Evolutionary conservation across 73 alveolate species (phyloP).

Genomic region (Tetrahymena borealis): DNA sequence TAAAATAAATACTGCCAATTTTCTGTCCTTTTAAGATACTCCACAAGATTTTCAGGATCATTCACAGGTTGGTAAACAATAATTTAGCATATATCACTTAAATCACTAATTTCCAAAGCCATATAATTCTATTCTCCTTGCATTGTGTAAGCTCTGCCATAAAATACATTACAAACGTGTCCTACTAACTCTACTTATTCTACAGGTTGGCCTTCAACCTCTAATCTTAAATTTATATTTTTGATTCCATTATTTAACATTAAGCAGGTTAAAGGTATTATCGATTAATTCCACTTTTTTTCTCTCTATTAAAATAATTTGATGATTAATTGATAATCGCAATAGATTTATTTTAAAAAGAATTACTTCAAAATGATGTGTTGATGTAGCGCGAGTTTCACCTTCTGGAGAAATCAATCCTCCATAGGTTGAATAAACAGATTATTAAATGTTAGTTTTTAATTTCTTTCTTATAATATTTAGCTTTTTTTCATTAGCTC

Average conservation of each 20-base stretch:
- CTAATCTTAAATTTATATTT: not conserved
- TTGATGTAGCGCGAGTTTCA: not conserved
- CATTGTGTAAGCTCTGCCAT: not conserved
- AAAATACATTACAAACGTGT: not conserved
- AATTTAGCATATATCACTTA: not conserved
- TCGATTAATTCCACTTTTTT: not conserved
- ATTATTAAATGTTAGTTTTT: not conserved
- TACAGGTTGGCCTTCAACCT: not conserved
- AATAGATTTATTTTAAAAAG: not conserved
- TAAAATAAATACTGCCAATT: not conserved
- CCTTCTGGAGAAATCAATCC: not conserved
- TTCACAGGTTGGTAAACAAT: not conserved
- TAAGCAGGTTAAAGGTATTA: not conserved
- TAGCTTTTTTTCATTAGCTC: not conserved
- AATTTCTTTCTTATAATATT: not conserved
- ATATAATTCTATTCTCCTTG: not conserved
- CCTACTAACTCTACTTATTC: not conserved
- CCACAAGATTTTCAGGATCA: not conserved
- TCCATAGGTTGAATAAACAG: not conserved
- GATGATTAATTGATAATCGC: not conserved
- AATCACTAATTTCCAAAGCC: not conserved
- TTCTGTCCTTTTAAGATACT: not conserved
- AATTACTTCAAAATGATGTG: not conserved
- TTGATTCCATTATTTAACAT: not conserved
- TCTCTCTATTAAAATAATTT: not conserved